Percentiles rank a stretch among this genome's conserved stretches.
Conservation (phyloP, 106 monocot genomes). For the Apostasia ramifera region DNA sequence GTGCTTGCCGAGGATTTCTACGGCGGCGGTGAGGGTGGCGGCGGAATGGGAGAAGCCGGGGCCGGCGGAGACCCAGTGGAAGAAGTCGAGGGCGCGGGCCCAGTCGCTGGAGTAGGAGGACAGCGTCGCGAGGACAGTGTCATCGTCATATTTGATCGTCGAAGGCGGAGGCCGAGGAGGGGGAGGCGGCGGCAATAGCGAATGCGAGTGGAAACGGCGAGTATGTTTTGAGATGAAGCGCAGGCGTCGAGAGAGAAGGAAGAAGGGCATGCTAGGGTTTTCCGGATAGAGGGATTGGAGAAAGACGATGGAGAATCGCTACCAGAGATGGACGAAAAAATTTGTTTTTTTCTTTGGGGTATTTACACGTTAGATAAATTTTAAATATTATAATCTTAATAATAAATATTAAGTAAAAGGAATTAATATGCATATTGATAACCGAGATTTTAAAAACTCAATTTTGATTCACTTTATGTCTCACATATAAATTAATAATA, state of each 20-base stretch:
- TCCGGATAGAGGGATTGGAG: no score
- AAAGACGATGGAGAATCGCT: no score
- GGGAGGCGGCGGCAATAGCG: neutral
- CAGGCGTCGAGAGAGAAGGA: neutral
- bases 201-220: neutral
- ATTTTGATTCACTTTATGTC: no score
- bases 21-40: slow-evolving; percentile 36
- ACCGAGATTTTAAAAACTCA: no score
- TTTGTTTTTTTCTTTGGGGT: no score
- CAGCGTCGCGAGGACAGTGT: slow-evolving; percentile 50
- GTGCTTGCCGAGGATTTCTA: slow-evolving; percentile 85
- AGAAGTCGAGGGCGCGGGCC: slow-evolving; percentile 79
- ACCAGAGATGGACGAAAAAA: no score
- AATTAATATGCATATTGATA: no score
- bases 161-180: slow-evolving; percentile 3
- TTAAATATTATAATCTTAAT: no score
- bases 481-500: no score
- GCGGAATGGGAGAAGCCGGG: slow-evolving; percentile 43
- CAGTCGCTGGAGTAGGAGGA: slow-evolving; percentile 72
- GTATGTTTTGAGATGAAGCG: neutral
- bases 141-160: slow-evolving; percentile 16
- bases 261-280: neutral
- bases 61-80: slow-evolving; percentile 48
- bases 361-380: no score
- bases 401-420: no score